A percentile compares a stretch with the other conserved stretches of the same genome.
Evolutionary conservation across 2,329 filamentous ascomycete species (phyloP).

Genomic region (Fusarium domesticum): DNA sequence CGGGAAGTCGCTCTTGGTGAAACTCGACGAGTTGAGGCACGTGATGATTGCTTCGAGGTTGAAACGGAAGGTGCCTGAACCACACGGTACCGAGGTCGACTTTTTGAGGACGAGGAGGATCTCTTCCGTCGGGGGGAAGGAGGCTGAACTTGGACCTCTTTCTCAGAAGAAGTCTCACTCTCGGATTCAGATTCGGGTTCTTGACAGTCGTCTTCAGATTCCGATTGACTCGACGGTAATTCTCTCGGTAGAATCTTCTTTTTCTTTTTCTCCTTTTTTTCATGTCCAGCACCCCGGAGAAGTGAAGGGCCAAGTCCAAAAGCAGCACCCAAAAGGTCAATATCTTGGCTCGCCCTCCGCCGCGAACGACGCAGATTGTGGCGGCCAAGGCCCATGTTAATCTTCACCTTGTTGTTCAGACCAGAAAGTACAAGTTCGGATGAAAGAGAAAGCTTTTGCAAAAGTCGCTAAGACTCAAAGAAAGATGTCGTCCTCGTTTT

Average conservation of each 20-base stretch:
- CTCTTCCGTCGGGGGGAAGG: constrained; percentile 6
- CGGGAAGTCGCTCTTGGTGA: too few relatives aligned
- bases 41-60: constrained; percentile 6
- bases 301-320: constrained; percentile 26
- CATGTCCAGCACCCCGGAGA: constrained; percentile 8
- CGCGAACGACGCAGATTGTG: background rate
- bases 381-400: constrained; percentile 13
- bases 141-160: constrained; percentile 1
- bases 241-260: background rate
- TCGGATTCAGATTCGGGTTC: constrained; percentile 7
- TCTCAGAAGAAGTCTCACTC: constrained; percentile 7
- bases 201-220: constrained; percentile 6
- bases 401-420: constrained; percentile 20
- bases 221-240: constrained; percentile 8
- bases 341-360: constrained; percentile 11
- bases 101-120: constrained; percentile 1
- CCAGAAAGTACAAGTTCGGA: background rate
- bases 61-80: constrained; percentile 4
- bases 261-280: background rate
- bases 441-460: background rate
- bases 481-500: too few relatives aligned
- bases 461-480: too few relatives aligned
- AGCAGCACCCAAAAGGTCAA: constrained; percentile 28
- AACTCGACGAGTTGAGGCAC: background rate
- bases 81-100: constrained; percentile 1